These are phyloP conservation scores for Macadamia integrifolia DNA, from an alignment of 164 flowering plant species.

Conservation along the genomic window DNA sequence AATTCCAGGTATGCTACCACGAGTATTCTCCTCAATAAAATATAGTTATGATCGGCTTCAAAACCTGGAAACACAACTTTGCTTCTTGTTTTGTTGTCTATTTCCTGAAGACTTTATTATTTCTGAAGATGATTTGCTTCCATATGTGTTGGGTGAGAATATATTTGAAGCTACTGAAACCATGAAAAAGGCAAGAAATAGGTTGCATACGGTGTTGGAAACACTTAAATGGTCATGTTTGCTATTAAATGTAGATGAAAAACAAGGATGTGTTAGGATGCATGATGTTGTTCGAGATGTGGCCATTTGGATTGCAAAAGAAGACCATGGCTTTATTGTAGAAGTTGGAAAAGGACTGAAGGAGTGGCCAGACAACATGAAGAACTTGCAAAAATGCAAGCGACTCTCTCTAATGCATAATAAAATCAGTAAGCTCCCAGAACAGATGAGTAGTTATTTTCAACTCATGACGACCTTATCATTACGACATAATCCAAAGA, in stretches of 20 bases:
- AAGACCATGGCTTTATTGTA: not conserved
- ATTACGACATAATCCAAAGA: not conserved
- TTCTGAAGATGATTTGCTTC: not conserved
- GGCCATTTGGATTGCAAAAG: not conserved
- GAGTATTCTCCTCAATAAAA: constrained; percentile 4
- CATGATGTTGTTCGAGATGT: constrained; percentile 14
- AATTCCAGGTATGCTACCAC: not conserved
- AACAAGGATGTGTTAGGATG: not conserved
- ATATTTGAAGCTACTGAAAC: not conserved
- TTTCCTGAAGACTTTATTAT: constrained; percentile 19
- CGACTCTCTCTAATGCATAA: not conserved
- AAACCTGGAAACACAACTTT: constrained; percentile 4
- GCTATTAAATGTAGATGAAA: not conserved
- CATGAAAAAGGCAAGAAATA: not conserved
- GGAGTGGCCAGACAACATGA: not conserved
- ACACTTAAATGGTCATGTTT: constrained; percentile 6
- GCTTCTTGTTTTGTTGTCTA: constrained; percentile 23
- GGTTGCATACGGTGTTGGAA: not conserved
- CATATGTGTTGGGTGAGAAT: not conserved
- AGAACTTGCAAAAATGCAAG: not conserved
- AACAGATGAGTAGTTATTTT: not conserved
- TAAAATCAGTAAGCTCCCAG: not conserved
- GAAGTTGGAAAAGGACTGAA: not conserved
- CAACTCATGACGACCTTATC: not conserved
- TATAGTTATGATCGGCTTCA: constrained; percentile 18